phyloP scores from a whole-genome alignment of 805 yeast species.

The Debaryomyces tyrocola region DNA sequence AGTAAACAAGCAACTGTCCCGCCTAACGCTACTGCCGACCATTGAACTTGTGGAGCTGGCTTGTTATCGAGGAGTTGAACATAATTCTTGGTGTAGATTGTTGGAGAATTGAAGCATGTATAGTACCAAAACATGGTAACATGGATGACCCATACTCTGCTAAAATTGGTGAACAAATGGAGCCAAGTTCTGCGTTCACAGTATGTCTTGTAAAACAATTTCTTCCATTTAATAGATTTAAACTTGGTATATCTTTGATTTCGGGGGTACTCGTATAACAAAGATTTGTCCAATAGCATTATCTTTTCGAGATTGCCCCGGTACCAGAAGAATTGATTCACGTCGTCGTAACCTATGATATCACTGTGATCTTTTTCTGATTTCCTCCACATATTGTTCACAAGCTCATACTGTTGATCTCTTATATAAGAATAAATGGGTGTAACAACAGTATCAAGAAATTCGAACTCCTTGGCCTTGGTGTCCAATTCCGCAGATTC shows the following conservation, averaged over 20 bases:
- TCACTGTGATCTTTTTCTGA: constrained; percentile 69
- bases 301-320: constrained; percentile 34
- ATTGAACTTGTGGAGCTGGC: constrained; percentile 45
- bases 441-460: constrained; percentile 40
- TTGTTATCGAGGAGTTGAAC: constrained; percentile 39
- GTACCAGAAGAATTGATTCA: constrained; percentile 54
- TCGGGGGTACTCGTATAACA: constrained; percentile 25
- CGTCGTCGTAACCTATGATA: constrained; percentile 58
- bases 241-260: constrained; percentile 32
- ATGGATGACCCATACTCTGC: constrained; percentile 56
- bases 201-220: constrained; percentile 45
- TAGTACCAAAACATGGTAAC: constrained; percentile 52
- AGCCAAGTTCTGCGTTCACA: constrained; percentile 50
- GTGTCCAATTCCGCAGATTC: constrained; percentile 5
- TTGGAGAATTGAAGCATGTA: constrained; percentile 51
- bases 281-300: constrained; percentile 29
- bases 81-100: constrained; percentile 47
- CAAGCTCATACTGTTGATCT: constrained; percentile 62
- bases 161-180: constrained; percentile 50
- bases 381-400: constrained; percentile 53
- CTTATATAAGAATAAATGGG: constrained; percentile 60
- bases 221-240: constrained; percentile 39
- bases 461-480: constrained; percentile 18
- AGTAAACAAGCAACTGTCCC: constrained; percentile 41
- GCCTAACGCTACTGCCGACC: constrained; percentile 47